Evolutionary conservation across 2,329 filamentous ascomycete species (phyloP).

Genomic region (Domatiomyces catenatus): DNA sequence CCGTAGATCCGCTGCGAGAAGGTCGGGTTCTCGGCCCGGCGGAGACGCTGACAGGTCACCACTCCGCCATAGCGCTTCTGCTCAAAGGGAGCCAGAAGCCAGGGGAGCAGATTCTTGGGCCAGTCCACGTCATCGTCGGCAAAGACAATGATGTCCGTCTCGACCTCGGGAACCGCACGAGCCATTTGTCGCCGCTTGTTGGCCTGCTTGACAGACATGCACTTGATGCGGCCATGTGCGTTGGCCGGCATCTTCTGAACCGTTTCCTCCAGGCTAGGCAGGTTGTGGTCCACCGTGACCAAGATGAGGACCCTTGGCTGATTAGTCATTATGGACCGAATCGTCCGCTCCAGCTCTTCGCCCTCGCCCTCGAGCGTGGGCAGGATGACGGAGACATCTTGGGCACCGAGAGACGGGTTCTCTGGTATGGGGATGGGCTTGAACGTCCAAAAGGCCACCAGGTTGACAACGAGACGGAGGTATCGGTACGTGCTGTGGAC

Average conservation of each 20-base stretch:
- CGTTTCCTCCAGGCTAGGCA: constrained; percentile 52
- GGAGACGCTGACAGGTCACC: constrained; percentile 76
- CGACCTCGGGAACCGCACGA: constrained; percentile 71
- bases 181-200: constrained; percentile 95
- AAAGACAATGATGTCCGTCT: constrained; percentile 74
- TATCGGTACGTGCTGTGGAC: constrained; percentile 66
- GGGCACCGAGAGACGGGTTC: constrained; percentile 60
- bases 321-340: constrained; percentile 42
- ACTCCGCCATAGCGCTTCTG: constrained; percentile 70
- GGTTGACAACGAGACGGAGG: constrained; percentile 68
- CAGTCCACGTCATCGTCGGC: constrained; percentile 93
- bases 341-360: constrained; percentile 65
- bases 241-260: constrained; percentile 33
- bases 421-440: constrained; percentile 68
- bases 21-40: constrained; percentile 48
- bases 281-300: constrained; percentile 72
- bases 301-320: constrained; percentile 58
- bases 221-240: constrained; percentile 13
- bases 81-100: constrained; percentile 88
- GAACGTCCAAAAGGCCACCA: constrained; percentile 73
- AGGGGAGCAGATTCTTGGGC: constrained; percentile 70
- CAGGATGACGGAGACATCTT: constrained; percentile 87
- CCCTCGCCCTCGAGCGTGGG: constrained; percentile 82
- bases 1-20: constrained; percentile 57
- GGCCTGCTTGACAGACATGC: constrained; percentile 55